A percentile compares a stretch with the other conserved stretches of the same genome.
Evolutionary conservation across 306 rosid genomes (phyloP).

Genomic region (Dalbergia oliveri): DNA sequence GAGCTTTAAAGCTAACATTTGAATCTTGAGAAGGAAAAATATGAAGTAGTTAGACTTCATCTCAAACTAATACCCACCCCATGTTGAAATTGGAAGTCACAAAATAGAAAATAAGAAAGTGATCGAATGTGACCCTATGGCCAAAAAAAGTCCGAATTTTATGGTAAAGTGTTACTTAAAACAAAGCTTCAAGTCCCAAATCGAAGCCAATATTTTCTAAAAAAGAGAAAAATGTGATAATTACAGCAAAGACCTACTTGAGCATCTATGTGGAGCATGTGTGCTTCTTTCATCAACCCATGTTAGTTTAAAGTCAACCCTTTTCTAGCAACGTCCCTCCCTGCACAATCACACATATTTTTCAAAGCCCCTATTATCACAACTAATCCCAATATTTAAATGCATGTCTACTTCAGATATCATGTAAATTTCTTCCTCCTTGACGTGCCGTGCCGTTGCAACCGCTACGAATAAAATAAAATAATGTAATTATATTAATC

Average conservation of each 20-base stretch:
- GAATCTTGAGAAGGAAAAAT: constrained; percentile 11
- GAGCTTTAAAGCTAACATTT: constrained; percentile 23
- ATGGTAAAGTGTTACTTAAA: constrained; percentile 29
- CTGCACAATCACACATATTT: constrained; percentile 42
- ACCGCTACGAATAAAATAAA: constrained; percentile 55
- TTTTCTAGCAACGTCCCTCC: constrained; percentile 37
- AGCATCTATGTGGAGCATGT: constrained; percentile 49
- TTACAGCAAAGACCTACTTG: constrained; percentile 52
- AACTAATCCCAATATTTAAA: constrained; percentile 55
- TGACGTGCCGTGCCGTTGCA: constrained; percentile 82
- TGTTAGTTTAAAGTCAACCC: constrained; percentile 57
- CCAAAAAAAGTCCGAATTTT: constrained; percentile 25
- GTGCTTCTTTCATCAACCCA: constrained; percentile 6
- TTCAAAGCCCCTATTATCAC: constrained; percentile 31
- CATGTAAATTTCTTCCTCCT: constrained; percentile 49
- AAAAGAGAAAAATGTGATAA: background rate
- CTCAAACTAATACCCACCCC: constrained; percentile 58
- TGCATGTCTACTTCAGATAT: constrained; percentile 40
- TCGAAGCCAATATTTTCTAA: constrained; percentile 12
- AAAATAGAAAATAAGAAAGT: constrained; percentile 13
- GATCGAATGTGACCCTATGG: constrained; percentile 32
- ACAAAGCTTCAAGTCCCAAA: constrained; percentile 21
- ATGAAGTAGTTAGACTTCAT: constrained; percentile 47
- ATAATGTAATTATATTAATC: background rate
- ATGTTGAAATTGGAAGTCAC: constrained; percentile 49